Evolutionary conservation across 192 early-diverging fungal genomes (phyloP), one percentile per base, ranked within the genome.

Genomic region (Coemansia sp.): DNA sequence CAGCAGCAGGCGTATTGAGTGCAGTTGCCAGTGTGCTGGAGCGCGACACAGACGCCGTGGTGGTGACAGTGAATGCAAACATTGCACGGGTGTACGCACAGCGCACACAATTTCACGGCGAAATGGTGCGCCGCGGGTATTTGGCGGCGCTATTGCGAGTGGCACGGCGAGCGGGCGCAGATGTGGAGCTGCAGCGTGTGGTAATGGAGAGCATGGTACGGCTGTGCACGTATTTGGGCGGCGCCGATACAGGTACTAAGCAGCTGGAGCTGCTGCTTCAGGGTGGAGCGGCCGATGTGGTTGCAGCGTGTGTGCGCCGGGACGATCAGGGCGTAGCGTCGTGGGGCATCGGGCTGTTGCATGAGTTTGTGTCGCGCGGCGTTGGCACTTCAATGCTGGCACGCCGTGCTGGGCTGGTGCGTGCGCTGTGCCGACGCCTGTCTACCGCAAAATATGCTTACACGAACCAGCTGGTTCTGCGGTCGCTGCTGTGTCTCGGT

Each of bases 301-400:
- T 81, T 0, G 60, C 65, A 4, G 59, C 64, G 0, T 76, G 73
- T 21, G 51, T 75, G 37, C 69, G 66, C n/a, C 69, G 72, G 35
- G 62, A 65, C 35, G 79, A 76, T 48, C 69, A 67, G 63, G 63
- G 69, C 52, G 79, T 76, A 25, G 58, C 73, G 23, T 81, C 79
- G 38, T 81, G 79, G 79, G 79, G 79, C 22, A 69, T 76, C 35
- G 74, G 74, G n/a, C 61, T 81, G 25, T 25, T 81, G 53, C 79
- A 81, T 54, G 79, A 81, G 66, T 68, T 81, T 53, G 70, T 67
- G 19, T 69, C 74, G 60, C 79, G 79, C 49, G 63, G 57, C 14
- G 63, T 76, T 8, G 79, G 73, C 29, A 65, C 55, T 47, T 9
- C 43, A 41, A 32, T 58, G 62, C 66, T 81, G 58, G 73, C 69